Conservation (phyloP, 2,329 filamentous ascomycete genomes). For the Zelopaecilomyces penicillatus region DNA sequence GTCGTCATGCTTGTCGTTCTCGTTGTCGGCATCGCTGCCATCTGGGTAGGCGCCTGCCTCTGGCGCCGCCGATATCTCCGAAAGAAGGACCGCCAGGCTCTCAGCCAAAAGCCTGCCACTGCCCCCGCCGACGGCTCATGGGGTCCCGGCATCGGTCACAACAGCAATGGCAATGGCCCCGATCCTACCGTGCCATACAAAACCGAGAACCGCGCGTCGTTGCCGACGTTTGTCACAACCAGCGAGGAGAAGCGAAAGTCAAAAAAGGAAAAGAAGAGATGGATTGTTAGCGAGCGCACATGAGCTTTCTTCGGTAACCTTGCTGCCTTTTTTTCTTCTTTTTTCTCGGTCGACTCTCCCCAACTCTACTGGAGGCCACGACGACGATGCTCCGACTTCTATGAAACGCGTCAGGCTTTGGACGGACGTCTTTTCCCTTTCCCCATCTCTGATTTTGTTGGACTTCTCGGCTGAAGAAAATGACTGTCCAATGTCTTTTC, state of each 20-base stretch:
- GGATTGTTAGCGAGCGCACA: constrained; percentile 36
- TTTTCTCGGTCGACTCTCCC: no score
- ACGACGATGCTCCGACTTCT: no score
- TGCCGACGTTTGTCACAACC: constrained; percentile 4
- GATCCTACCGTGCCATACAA: constrained; percentile 22
- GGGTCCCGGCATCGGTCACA: constrained; percentile 18
- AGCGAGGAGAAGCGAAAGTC: constrained; percentile 7
- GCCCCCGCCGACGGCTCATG: constrained; percentile 27
- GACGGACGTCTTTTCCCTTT: no score
- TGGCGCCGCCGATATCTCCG: constrained; percentile 67
- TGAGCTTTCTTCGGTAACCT: constrained; percentile 15
- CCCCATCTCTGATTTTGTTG: no score
- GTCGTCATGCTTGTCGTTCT: constrained; percentile 73
- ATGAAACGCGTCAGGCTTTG: no score
- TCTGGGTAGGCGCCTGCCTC: constrained; percentile 60
- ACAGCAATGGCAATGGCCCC: constrained; percentile 18
- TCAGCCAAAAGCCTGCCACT: constrained; percentile 30
- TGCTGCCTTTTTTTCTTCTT: no score
- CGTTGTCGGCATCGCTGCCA: constrained; percentile 55
- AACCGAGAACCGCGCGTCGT: constrained; percentile 22
- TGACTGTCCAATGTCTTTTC: no score
- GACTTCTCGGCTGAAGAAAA: no score
- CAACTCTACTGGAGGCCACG: no score
- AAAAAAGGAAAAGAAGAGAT: constrained; percentile 28
- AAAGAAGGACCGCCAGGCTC: constrained; percentile 50